Conservation (phyloP, 352 stramenopile genomes). For the Globisporangium radiosum region DNA sequence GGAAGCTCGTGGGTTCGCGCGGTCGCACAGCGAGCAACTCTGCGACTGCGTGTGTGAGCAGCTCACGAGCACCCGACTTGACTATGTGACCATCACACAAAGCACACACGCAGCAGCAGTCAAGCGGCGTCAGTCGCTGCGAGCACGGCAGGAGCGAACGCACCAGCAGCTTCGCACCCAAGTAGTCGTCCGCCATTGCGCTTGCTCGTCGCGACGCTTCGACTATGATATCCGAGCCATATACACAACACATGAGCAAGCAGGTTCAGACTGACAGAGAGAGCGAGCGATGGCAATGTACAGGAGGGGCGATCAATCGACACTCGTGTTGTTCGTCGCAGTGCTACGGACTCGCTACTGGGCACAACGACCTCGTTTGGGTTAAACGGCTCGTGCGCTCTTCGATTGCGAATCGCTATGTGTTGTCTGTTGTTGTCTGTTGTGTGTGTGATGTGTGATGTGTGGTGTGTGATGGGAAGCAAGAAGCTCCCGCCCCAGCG, state of each 20-base stretch:
- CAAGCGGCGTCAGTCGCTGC: no score
- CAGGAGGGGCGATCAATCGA: neutral
- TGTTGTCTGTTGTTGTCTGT: neutral
- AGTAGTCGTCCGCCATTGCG: conserved; percentile 11
- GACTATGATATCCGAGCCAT: neutral
- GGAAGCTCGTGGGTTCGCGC: conserved; percentile 7
- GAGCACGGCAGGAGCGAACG: neutral
- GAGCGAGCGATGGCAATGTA: no score
- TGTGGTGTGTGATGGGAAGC: no score
- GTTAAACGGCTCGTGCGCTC: neutral
- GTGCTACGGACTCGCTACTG: conserved; percentile 1
- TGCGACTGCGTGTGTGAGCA: conserved; percentile 9
- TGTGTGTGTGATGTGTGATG: neutral
- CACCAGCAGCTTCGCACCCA: conserved; percentile 1
- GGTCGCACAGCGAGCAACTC: conserved; percentile 8
- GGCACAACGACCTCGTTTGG: neutral
- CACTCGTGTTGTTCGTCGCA: neutral
- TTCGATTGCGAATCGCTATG: neutral
- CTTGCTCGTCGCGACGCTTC: neutral
- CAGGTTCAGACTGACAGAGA: neutral
- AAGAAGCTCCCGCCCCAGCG: no score
- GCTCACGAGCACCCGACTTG: conserved; percentile 7
- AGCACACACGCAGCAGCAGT: neutral
- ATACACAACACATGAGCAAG: neutral
- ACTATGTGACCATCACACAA: neutral